These are phyloP conservation scores for Phoma sp. DNA, from an alignment of 2,329 filamentous ascomycete genomes.

Conservation along the genomic window DNA sequence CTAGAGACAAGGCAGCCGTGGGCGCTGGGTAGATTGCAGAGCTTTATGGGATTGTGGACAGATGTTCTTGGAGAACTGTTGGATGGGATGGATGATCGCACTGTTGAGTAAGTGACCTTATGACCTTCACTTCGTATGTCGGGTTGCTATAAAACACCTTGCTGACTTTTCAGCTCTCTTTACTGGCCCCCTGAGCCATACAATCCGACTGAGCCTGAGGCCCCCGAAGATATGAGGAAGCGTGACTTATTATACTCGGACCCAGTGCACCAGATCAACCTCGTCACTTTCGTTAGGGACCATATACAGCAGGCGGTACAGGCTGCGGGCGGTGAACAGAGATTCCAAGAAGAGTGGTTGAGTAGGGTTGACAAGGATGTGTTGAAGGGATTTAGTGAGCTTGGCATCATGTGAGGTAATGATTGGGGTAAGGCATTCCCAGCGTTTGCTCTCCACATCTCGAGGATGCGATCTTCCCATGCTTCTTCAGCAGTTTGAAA, in stretches of 20 bases:
- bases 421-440: no score
- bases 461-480: no score
- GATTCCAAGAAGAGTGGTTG: slow-evolving; percentile 71
- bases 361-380: slow-evolving; percentile 78
- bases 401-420: slow-evolving; percentile 43
- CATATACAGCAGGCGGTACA: slow-evolving; percentile 65
- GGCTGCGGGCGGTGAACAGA: slow-evolving; percentile 66
- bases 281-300: slow-evolving; percentile 68
- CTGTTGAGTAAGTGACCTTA: slow-evolving; percentile 38
- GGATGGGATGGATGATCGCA: slow-evolving; percentile 61
- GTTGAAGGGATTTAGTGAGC: slow-evolving; percentile 63
- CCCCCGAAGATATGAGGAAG: slow-evolving; percentile 54
- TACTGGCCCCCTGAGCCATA: slow-evolving; percentile 49
- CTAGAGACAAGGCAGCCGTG: slow-evolving; percentile 67
- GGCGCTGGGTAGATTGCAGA: slow-evolving; percentile 68
- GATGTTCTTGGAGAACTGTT: slow-evolving; percentile 70
- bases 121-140: background rate
- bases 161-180: slow-evolving; percentile 41
- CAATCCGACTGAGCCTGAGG: slow-evolving; percentile 42
- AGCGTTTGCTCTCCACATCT: no score
- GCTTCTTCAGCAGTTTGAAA: no score
- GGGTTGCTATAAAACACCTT: background rate
- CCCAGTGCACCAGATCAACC: slow-evolving; percentile 69
- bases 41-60: slow-evolving; percentile 78
- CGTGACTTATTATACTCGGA: slow-evolving; percentile 64